Conservation (phyloP, 164 flowering plant genomes). For the Vitis riparia region DNA sequence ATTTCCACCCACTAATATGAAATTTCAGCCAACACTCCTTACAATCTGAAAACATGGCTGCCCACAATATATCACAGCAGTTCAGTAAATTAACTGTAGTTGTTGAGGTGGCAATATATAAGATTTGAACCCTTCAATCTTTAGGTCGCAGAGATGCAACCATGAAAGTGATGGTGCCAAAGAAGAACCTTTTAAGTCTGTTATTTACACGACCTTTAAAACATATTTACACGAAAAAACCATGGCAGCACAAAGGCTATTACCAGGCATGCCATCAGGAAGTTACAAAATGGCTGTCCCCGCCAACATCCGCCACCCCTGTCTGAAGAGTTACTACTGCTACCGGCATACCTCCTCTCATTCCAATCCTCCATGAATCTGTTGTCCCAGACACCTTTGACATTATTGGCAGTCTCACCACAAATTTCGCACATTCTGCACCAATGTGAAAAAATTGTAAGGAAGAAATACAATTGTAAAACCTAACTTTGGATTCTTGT, state of each 20-base stretch:
- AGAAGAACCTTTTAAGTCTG: not conserved
- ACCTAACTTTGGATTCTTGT: not conserved
- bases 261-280: conserved; percentile 57
- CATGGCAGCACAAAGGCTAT: conserved; percentile 61
- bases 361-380: conserved; percentile 64
- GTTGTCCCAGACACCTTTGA: conserved; percentile 43
- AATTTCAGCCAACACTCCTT: not conserved
- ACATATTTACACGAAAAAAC: conserved; percentile 53
- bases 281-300: conserved; percentile 64
- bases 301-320: conserved; percentile 42
- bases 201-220: conserved; percentile 21
- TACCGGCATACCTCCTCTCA: conserved; percentile 21
- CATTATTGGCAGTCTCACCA: conserved; percentile 55
- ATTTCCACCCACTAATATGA: not conserved
- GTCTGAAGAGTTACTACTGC: conserved; percentile 17
- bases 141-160: not conserved
- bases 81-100: not conserved
- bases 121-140: conserved; percentile 4
- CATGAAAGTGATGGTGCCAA: not conserved
- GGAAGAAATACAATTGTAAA: not conserved
- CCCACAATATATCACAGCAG: not conserved
- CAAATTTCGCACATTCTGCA: conserved; percentile 76
- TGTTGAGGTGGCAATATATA: not conserved
- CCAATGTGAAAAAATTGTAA: not conserved
- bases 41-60: not conserved